Percentiles rank a stretch among this genome's conserved stretches.
Evolutionary conservation across 768 basidiomycete genomes (phyloP).

Genomic region (Lactifluus subvellereus): DNA sequence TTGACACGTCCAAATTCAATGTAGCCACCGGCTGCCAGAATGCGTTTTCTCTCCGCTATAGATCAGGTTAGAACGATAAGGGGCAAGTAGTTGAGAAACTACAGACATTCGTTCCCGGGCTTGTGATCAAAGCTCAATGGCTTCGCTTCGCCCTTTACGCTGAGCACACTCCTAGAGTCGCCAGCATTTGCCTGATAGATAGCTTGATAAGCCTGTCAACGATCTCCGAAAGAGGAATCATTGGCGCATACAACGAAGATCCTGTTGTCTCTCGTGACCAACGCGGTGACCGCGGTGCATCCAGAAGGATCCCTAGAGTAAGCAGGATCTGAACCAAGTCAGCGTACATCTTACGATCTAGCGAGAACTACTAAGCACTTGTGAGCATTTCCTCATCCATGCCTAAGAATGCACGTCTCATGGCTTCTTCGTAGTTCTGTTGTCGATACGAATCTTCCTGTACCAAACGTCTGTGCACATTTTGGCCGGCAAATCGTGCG

Average conservation of each 20-base stretch:
- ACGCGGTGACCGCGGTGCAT: conserved; percentile 87
- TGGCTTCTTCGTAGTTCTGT: conserved; percentile 63
- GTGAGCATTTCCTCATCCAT: conserved; percentile 92
- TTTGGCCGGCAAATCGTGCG: conserved; percentile 80
- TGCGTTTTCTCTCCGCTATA: conserved; percentile 77
- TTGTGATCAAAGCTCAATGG: conserved; percentile 94
- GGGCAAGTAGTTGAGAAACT: conserved; percentile 7
- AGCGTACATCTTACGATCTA: neutral
- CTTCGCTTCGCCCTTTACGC: conserved; percentile 79
- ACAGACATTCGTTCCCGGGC: conserved; percentile 76
- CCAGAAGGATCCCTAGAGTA: conserved; percentile 91
- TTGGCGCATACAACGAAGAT: conserved; percentile 65
- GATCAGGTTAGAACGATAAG: conserved; percentile 12
- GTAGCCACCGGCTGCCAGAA: conserved; percentile 87
- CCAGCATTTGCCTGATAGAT: conserved; percentile 86
- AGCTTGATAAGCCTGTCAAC: neutral
- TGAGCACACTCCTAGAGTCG: conserved; percentile 88
- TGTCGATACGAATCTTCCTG: conserved; percentile 66
- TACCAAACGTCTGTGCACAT: conserved; percentile 73
- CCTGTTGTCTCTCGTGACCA: conserved; percentile 71
- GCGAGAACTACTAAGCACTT: conserved; percentile 41
- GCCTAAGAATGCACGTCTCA: conserved; percentile 87
- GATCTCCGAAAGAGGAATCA: neutral
- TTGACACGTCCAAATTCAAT: conserved; percentile 97
- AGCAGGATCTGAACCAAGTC: conserved; percentile 55